A percentile compares a stretch with the other conserved stretches of the same genome.
These are phyloP conservation scores for Aspergillus conjunctus DNA, from an alignment of 495 filamentous ascomycete species.

Conservation along the genomic window DNA sequence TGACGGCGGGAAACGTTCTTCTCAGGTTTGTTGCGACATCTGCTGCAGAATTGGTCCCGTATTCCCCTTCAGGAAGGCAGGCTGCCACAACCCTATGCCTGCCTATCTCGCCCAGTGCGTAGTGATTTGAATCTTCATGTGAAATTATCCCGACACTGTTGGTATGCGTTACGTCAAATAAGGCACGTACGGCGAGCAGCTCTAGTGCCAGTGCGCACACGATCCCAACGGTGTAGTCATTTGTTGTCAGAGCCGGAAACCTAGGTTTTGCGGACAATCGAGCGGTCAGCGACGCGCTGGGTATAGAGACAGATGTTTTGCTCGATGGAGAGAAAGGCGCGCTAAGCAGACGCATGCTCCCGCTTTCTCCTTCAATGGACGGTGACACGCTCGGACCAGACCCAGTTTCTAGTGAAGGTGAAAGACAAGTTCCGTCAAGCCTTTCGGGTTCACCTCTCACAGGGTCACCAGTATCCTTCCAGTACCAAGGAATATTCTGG, in stretches of 20 bases:
- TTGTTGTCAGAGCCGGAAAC: background rate
- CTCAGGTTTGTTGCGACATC: slow-evolving; percentile 27
- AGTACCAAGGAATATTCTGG: no score
- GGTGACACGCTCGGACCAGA: background rate
- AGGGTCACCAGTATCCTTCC: no score
- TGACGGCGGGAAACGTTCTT: slow-evolving; percentile 28
- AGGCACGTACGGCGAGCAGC: slow-evolving; percentile 27
- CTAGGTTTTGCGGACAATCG: no score
- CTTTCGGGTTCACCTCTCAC: no score
- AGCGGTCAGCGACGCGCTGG: background rate
- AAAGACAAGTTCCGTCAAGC: no score
- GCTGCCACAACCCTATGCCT: slow-evolving; percentile 39
- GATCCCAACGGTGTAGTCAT: slow-evolving; percentile 36
- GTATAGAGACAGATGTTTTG: no score
- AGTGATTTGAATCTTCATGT: slow-evolving; percentile 31
- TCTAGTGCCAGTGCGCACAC: slow-evolving; percentile 37
- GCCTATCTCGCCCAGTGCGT: slow-evolving; percentile 32
- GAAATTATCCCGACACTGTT: slow-evolving; percentile 10
- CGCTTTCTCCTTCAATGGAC: background rate
- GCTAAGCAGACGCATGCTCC: no score
- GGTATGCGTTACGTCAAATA: slow-evolving; percentile 36
- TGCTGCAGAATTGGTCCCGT: slow-evolving; percentile 33
- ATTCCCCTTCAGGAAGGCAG: slow-evolving; percentile 26
- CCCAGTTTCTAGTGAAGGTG: background rate
- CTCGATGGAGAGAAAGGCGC: no score